Conservation (phyloP, 441 rosid genomes). For the Bruguiera hainesii region DNA sequence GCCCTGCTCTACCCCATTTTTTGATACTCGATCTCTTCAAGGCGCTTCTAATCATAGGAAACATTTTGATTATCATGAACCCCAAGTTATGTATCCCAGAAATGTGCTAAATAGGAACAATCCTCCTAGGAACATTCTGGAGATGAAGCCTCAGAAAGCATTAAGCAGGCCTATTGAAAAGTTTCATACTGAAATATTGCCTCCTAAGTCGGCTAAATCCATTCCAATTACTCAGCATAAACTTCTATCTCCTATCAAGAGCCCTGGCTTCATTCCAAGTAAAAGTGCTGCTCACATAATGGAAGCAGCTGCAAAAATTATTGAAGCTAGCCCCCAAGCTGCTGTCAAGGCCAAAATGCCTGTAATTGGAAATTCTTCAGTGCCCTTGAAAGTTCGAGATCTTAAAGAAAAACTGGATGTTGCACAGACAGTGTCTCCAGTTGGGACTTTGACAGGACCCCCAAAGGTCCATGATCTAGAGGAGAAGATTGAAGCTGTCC, state of each 20-base stretch:
- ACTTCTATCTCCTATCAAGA: constrained; percentile 93
- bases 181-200: constrained; percentile 88
- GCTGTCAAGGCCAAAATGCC: constrained; percentile 47
- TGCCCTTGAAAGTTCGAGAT: constrained; percentile 61
- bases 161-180: constrained; percentile 72
- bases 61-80: constrained; percentile 48
- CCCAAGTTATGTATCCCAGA: constrained; percentile 48
- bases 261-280: constrained; percentile 74
- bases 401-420: constrained; percentile 66
- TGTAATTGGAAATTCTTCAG: constrained; percentile 54
- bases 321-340: constrained; percentile 57
- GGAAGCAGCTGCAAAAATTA: constrained; percentile 95
- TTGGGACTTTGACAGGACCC: constrained; percentile 37
- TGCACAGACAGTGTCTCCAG: constrained; percentile 42
- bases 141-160: constrained; percentile 43
- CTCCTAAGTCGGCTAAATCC: constrained; percentile 92
- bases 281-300: constrained; percentile 87
- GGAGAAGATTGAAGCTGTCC: constrained; percentile 51
- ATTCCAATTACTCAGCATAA: constrained; percentile 88
- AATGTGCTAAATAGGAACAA: constrained; percentile 47
- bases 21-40: constrained; percentile 53
- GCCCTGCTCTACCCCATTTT: constrained; percentile 53
- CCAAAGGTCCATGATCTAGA: constrained; percentile 43
- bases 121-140: constrained; percentile 29
- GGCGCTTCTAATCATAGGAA: constrained; percentile 42